Base-by-base conservation (phyloP, 2,329 filamentous ascomycete species). In the Fusarium concolor region DNA sequence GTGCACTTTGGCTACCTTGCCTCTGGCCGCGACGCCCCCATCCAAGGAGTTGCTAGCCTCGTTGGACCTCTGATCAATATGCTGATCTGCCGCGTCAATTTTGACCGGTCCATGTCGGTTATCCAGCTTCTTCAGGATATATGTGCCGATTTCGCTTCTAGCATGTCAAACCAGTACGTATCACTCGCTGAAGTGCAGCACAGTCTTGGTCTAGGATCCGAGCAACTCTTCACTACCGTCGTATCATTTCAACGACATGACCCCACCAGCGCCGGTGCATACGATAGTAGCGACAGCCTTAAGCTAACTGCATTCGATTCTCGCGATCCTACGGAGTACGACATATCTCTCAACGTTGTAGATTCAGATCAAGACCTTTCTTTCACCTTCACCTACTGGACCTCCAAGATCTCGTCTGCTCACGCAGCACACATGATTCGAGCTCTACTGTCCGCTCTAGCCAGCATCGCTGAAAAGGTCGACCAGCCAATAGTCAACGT, bases 381-480 rank as follows among this genome's bases (percentile, higher is more conserved):
- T 10, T 29, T 56, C n/a, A 49, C 35, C 5, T 56, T 56, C 22
- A 42, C 44, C 28, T 49, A 56, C 44, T 50, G 54, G 44, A 43
- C 44, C 4, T 56, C 44, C 37, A 56, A 56, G 44, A 39, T 50
- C 22, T 56, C 54, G 5, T 28, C 44, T 28, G 44, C 35, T 42
- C 54, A 56, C 14, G 44, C 54, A 42, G n/a, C 35, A 7, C 44
- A 56, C 29, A 50, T 56, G 54, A 50, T 56, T n/a, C 20, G 54
- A 31, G 45, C 29, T 5, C 8, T 47, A 6, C 45, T 35, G 6
- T 47, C 44, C 3, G 45, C 45, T 8, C 18, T 35, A 10, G 6
- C 28, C 31, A 47, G 45, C 8, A 9, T 47, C 14, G 31, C 45
- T 37, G 18, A 35, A 10, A 24, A 14, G 5, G 20, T 35, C 11